Conservation (phyloP, 2,329 filamentous ascomycete genomes). For the Cytospora leucostoma region DNA sequence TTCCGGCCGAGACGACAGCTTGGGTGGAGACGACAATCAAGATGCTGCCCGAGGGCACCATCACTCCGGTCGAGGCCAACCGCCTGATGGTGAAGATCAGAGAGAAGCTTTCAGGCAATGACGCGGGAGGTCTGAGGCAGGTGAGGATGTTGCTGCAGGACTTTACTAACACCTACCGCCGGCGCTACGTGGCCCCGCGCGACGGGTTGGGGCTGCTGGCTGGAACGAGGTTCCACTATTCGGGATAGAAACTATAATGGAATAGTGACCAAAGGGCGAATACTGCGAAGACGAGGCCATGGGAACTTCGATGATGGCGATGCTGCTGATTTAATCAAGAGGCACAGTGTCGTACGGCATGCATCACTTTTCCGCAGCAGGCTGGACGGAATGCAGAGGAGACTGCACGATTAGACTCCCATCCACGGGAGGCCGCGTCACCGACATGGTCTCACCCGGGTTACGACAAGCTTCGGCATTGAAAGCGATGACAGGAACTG, state of each 20-base stretch:
- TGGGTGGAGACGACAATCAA: slow-evolving; percentile 86
- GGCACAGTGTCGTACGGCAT: background rate
- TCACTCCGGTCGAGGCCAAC: slow-evolving; percentile 78
- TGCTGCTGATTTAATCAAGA: background rate
- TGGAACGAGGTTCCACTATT: slow-evolving; percentile 83
- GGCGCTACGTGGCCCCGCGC: slow-evolving; percentile 91
- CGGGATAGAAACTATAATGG: slow-evolving; percentile 43
- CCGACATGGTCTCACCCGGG: slow-evolving; percentile 1
- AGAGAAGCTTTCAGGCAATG: slow-evolving; percentile 70
- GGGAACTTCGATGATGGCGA: slow-evolving; percentile 9
- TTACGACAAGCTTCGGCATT: background rate
- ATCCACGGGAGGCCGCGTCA: background rate
- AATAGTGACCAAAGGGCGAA: slow-evolving; percentile 1
- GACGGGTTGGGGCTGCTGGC: slow-evolving; percentile 88
- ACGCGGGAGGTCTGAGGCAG: slow-evolving; percentile 64
- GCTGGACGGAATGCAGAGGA: background rate
- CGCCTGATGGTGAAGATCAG: slow-evolving; percentile 78
- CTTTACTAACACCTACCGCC: slow-evolving; percentile 91
- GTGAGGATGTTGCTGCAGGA: slow-evolving; percentile 87
- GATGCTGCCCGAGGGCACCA: slow-evolving; percentile 78
- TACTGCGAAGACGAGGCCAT: background rate
- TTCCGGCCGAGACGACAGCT: slow-evolving; percentile 73
- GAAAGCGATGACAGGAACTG: background rate
- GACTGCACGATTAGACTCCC: background rate
- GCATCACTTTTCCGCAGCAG: background rate